These are phyloP conservation scores for Zostera marina DNA, from an alignment of 116 monocot species.

Conservation along the genomic window DNA sequence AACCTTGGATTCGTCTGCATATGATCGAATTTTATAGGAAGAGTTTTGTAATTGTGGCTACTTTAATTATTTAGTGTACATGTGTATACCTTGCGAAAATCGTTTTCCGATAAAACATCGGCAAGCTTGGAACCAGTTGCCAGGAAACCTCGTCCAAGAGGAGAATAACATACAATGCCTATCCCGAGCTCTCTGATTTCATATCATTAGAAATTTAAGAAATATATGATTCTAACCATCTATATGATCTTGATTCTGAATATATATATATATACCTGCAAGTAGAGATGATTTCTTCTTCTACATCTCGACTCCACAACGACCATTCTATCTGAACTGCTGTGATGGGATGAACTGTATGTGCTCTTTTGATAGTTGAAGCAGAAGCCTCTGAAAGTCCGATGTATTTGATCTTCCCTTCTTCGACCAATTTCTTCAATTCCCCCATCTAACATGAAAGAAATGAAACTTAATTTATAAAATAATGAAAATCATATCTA, in stretches of 20 bases:
- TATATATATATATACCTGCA: conserved; percentile 2
- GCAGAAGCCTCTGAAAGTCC: conserved; percentile 59
- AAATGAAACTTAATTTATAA: too few species aligned
- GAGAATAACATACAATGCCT: neutral
- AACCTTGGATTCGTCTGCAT: conserved; percentile 18
- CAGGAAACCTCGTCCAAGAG: conserved; percentile 1
- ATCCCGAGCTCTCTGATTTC: conserved; percentile 5
- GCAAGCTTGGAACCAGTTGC: neutral
- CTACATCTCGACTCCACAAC: conserved; percentile 46
- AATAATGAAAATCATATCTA: too few species aligned
- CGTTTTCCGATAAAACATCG: neutral
- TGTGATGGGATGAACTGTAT: conserved; percentile 57
- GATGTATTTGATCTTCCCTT: conserved; percentile 70
- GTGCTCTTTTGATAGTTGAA: conserved; percentile 55
- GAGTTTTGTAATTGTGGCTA: too few species aligned
- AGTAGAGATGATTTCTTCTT: conserved; percentile 11
- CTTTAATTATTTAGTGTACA: neutral
- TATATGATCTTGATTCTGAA: too few species aligned
- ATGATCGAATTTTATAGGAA: neutral
- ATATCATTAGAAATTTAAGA: too few species aligned
- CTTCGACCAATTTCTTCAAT: conserved; percentile 55
- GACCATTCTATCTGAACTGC: conserved; percentile 68
- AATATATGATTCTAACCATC: too few species aligned
- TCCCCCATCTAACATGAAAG: conserved; percentile 85
- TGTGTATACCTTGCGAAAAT: neutral